Base-by-base conservation (phyloP, 352 stramenopile genomes). In the Pythium folliculosum region DNA sequence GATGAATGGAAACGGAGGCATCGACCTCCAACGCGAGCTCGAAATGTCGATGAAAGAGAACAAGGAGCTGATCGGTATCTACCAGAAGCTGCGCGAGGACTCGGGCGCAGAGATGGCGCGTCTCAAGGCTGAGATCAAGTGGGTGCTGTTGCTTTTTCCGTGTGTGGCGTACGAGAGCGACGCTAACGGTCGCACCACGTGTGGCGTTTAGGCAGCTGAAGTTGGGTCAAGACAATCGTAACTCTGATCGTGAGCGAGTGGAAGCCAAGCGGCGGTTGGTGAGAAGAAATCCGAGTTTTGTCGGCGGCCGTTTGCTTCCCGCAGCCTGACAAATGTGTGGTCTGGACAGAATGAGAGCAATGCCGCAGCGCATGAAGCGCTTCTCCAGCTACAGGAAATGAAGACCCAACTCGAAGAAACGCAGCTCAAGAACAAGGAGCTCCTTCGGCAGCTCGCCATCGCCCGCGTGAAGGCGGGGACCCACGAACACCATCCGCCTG, bases 391-490 rank as follows among this genome's bases (percentile, higher is more conserved):
- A 59, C 57, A 88, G 53, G 71, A 79, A 27, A 81, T 87, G 69
- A 89, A 89, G 60, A 67, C 67, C 1, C 73, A 89, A 50, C 49
- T 91, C 13, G 77, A 92, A 40, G 81, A 91, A 45, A 74, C 71
- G 3, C 81, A 94, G 43, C 71, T 89, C 8, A 90, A 91, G 52
- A 94, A 94, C 60, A 81, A 83, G 25, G 84, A 94, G 32, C 65
- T 94, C 3, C 65, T 92, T 38, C 81, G 84, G 0, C 84, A 94
- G 56, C 73, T 94, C 14, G 86, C 86, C 4, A 84, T 94, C 38
- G 74, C 82, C 0, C 70, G 83, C 51, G 70, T 76, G 17, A 88
- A 88, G 60, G 67, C 59, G 21, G 66, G 63, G 0, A 51, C 25
- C 21, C 22, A 59, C 14, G 63, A 59, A 47, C 47, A 35, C 23